Evolutionary conservation across 1,284 basidiomycete genomes (phyloP), one percentile per base, ranked within the genome.

Genomic region (Ganoderma lingzhi): DNA sequence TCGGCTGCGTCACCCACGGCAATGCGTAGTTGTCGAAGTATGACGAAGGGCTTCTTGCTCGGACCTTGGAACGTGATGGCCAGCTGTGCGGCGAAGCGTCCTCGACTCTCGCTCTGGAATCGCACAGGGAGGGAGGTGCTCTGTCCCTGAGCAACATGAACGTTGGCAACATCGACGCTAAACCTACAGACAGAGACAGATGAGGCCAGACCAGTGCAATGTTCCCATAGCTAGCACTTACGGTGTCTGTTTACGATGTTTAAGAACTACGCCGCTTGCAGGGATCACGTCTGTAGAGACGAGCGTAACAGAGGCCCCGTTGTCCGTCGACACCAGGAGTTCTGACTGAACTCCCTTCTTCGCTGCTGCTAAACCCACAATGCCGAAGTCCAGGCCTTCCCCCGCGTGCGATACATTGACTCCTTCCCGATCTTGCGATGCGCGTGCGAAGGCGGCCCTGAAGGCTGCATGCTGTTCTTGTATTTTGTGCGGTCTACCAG

Each of bases 51-150:
- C 53, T 79, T 71, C 2, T 67, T 48, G 0, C 45, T 53, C 0
- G 66, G 68, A 64, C 82, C 81, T 55, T 80, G 74, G 67, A 85
- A 81, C 0, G 76, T 68, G 28, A 85, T 64, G 70, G 84, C 83
- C 0, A 84, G 45, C 0, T 80, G 77, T 53, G 81, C 82, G 19
- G 87, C 81, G 69, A 83, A 88, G 0, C 85, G 81, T 5, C 90
- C 90, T 32, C 82, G 80, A 61, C 84, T 72, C 0, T 62, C 42
- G 32, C 84, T 81, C 6, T 71, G 74, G 48, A 88, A 81, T 0
- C 67, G 76, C 42, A 88, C 65, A 0, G 64, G 65, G 15, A 88
- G n/a, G 14, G 4, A 9, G 5, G 28, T 6, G 12, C 19, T 30
- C 9, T 37, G n/a, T 2, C 23, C 58, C 9, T 15, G 15, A 28